Conservation (phyloP, 2,329 filamentous ascomycete species). For the Monosporascus ibericus region DNA sequence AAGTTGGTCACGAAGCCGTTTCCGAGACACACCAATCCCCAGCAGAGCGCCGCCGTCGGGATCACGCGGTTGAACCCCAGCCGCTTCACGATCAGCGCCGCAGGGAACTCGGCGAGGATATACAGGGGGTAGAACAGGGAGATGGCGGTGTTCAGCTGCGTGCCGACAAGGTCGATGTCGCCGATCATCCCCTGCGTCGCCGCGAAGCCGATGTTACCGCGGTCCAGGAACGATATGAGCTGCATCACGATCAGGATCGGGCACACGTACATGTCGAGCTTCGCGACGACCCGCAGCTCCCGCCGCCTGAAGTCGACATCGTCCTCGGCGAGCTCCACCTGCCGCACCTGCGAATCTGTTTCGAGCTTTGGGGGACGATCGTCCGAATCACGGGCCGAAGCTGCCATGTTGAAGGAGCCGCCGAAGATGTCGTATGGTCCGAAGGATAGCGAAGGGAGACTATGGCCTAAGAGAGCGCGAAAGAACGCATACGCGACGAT, state of each 20-base stretch:
- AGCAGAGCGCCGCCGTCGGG: slow-evolving; percentile 11
- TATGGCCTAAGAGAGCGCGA: too few species aligned
- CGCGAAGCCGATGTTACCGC: slow-evolving; percentile 14
- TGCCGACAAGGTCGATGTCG: slow-evolving; percentile 11
- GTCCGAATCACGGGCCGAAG: slow-evolving; percentile 15
- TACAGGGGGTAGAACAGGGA: slow-evolving; percentile 16
- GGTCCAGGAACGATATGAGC: slow-evolving; percentile 14
- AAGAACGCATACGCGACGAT: too few species aligned
- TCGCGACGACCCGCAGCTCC: slow-evolving; percentile 12
- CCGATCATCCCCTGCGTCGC: slow-evolving; percentile 14
- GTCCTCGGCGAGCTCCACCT: slow-evolving; percentile 8
- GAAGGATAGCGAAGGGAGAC: too few species aligned
- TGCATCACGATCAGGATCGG: slow-evolving; percentile 12
- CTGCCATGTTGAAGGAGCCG: too few species aligned
- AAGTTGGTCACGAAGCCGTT: slow-evolving; percentile 14
- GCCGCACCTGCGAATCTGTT: slow-evolving; percentile 6
- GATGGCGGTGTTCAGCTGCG: slow-evolving; percentile 12
- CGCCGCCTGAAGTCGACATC: slow-evolving; percentile 13
- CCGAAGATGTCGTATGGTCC: too few species aligned
- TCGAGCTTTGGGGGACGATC: slow-evolving; percentile 9
- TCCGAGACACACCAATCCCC: slow-evolving; percentile 11
- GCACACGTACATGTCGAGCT: slow-evolving; percentile 14
- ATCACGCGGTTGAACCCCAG: slow-evolving; percentile 12
- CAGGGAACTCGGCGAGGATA: slow-evolving; percentile 13
- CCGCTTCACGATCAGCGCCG: slow-evolving; percentile 11